phyloP scores from a whole-genome alignment of 2,329 filamentous ascomycete genomes.

The Fusarium haematococcum region DNA sequence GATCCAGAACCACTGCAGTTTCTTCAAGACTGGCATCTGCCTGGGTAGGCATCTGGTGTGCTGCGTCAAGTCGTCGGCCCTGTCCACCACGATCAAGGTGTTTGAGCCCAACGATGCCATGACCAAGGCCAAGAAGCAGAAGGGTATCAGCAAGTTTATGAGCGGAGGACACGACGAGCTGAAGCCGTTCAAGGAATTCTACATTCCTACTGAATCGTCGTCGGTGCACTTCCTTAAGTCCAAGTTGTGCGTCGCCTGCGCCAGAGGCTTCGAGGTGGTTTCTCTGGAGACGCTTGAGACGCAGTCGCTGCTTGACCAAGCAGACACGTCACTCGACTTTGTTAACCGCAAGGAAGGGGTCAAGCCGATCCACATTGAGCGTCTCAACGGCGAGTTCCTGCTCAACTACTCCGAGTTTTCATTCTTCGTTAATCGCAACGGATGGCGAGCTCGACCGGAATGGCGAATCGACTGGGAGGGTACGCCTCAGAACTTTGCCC shows the following conservation, averaged over 20 bases:
- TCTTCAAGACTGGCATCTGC: constrained; percentile 98
- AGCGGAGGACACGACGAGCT: constrained; percentile 92
- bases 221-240: constrained; percentile 98
- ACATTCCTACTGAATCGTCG: constrained; percentile 97
- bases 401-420: constrained; percentile 99
- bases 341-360: constrained; percentile 93
- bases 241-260: constrained; percentile 95
- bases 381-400: constrained; percentile 95
- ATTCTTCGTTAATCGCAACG: constrained; percentile 99
- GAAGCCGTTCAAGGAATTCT: constrained; percentile 98
- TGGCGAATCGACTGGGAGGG: constrained; percentile 99
- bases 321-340: constrained; percentile 97
- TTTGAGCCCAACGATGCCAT: constrained; percentile 97
- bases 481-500: constrained; percentile 88
- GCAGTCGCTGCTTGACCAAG: constrained; percentile 95
- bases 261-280: constrained; percentile 96
- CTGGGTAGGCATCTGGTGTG: constrained; percentile 94
- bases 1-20: constrained; percentile 96
- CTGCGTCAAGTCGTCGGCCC: constrained; percentile 92
- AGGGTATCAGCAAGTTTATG: constrained; percentile 95
- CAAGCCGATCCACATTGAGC: constrained; percentile 96
- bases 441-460: constrained; percentile 94
- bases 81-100: constrained; percentile 98
- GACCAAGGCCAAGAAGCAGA: constrained; percentile 94
- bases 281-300: constrained; percentile 97